Evolutionary conservation across 2,329 filamentous ascomycete genomes (phyloP), one percentile per base, ranked within the genome.

Genomic region (Beauveria brongniartii): DNA sequence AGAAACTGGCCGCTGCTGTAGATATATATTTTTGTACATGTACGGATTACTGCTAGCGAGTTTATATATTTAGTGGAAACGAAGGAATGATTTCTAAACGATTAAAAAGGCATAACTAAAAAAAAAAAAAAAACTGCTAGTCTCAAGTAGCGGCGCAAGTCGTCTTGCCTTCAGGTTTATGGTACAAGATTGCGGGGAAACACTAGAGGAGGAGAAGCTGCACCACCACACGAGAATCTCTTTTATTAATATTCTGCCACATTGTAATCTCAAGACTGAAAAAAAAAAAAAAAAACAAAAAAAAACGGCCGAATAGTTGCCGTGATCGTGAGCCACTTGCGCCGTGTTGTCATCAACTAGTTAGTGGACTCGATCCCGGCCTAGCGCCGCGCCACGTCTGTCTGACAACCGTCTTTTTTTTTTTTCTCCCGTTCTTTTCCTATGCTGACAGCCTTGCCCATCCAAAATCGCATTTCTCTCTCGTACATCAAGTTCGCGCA

Each of bases 1-100:
- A 53, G 57, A 22, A 59, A 59, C 41, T 59, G 57, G 57, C 57
- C 57, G 8, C 20, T 59, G 5, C n/a, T 59, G 20, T 54, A 59
- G 8, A 43, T 43, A 3, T 43, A 28, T 20, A 20, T 43, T 20
- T n/a, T 43, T 43, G 12, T 48, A 24, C 18, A n/a, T 34, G 6
- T 12, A 22, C 3, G 22, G 1, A 28, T 6, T 48, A 18, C 14
- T 28, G 4, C 34, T 41, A 41, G 41, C 41, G 54, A 55, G n/a
- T 46, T 46, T 10, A 16, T n/a, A 41, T 46, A 46, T 3, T 3
- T 24, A 24, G 24, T 24, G 4, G 18, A 30, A 43, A 18, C 18
- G 41, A 55, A 55, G 47, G 12, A 46, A 22, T 4, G 28, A 6
- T 7, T 44, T 26, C 1, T 34, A 5, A 0, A 34, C 14, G 1